These are phyloP conservation scores for Fusarium beomiforme DNA, from an alignment of 2,329 filamentous ascomycete species.

Conservation along the genomic window DNA sequence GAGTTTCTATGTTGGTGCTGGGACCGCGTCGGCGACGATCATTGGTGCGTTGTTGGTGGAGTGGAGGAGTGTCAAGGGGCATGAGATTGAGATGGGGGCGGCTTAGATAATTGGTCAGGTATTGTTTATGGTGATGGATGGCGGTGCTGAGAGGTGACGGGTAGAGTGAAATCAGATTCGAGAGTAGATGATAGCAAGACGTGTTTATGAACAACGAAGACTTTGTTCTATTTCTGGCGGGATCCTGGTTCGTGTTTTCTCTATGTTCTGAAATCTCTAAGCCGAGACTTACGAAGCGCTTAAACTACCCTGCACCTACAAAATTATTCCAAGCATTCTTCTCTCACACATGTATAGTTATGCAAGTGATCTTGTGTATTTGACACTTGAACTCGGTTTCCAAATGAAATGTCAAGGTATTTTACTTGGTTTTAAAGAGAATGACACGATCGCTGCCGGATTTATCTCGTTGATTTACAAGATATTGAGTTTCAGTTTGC, in stretches of 20 bases:
- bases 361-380: background rate
- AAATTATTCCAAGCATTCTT: background rate
- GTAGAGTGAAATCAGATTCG: background rate
- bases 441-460: no score
- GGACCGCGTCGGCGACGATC: conserved; percentile 56
- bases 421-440: no score
- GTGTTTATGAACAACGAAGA: background rate
- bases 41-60: conserved; percentile 57
- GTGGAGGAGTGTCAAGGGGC: conserved; percentile 67
- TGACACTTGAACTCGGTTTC: no score
- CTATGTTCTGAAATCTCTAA: background rate
- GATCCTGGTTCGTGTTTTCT: background rate
- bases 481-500: no score
- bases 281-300: background rate
- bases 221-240: background rate
- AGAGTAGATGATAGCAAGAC: background rate
- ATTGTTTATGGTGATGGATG: background rate
- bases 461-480: no score
- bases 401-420: no score
- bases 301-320: background rate
- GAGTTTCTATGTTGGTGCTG: conserved; percentile 56
- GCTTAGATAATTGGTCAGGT: conserved; percentile 17
- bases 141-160: background rate
- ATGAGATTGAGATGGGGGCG: conserved; percentile 52
- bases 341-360: fast-evolving